Percentiles rank a stretch among this genome's conserved stretches.
These are phyloP conservation scores for Diddensiella santjacobensis DNA, from an alignment of 805 yeast species.

Conservation along the genomic window DNA sequence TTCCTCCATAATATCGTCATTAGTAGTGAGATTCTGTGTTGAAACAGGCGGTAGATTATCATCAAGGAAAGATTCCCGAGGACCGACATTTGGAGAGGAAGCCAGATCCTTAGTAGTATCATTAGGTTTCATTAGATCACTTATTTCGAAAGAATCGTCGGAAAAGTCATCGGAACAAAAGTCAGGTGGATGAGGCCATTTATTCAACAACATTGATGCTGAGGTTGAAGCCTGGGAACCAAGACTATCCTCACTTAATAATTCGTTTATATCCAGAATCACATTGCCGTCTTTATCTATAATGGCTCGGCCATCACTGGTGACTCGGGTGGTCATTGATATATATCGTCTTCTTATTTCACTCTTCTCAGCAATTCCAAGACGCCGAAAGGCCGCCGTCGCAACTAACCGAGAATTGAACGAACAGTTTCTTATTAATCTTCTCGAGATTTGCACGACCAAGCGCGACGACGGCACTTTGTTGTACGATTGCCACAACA, in stretches of 20 bases:
- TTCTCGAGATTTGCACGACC: not conserved
- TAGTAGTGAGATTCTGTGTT: not conserved
- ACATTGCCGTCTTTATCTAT: conserved; percentile 8
- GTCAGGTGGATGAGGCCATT: no score
- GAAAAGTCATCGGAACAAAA: not conserved
- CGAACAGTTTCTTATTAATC: not conserved
- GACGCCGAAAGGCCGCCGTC: not conserved
- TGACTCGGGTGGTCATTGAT: not conserved
- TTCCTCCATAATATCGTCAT: not conserved
- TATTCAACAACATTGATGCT: no score
- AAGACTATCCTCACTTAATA: not conserved
- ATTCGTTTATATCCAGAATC: not conserved
- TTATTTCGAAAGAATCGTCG: no score
- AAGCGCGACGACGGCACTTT: not conserved
- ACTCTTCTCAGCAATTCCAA: no score
- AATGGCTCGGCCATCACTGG: not conserved
- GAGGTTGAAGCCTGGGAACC: no score
- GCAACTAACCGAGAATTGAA: not conserved
- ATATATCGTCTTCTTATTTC: not conserved
- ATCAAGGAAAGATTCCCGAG: no score
- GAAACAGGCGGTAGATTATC: not conserved
- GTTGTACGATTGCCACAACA: not conserved
- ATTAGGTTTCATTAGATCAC: no score
- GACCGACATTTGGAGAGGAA: no score
- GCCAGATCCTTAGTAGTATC: no score